Evolutionary conservation across 2,329 filamentous ascomycete species (phyloP), one percentile per base, ranked within the genome.

Genomic region (Colletotrichum cuscutae): DNA sequence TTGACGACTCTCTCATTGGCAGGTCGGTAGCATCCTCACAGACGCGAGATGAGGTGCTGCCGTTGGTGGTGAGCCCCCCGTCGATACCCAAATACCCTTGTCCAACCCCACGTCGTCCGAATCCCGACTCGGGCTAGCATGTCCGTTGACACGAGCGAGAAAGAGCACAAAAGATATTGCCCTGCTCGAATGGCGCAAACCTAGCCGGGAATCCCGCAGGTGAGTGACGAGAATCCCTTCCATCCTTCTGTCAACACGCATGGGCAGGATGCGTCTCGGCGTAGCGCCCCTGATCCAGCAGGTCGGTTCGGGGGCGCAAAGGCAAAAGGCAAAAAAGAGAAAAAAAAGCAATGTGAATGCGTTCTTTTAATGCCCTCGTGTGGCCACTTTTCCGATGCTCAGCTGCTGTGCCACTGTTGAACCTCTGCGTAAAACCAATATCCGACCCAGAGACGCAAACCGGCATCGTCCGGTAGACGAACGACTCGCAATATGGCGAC

Each of bases 31-130:
- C 37, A 37, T 24, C 24, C 42, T 60, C 42, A 54, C 42, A 24
- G 42, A 46, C 30, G 61, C 68, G 68, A 70, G 62, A 70, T 70
- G 62, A 66, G 62, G 54, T 58, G 19, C 5, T 26, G 46, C 42
- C 53, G 68, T 49, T 65, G 52, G 66, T 65, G 66, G 66, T 60
- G 35, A 57, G 58, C 35, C 35, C 49, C 66, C 65, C 24, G 58
- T 56, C 49, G 12, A 1, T n/a, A 64, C 24, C 49, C 49, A 49
- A 7, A 1, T 24, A 64, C 24, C 49, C 49, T 46, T 54, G 61
- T 54, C 4, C 5, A 9, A 30, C 30, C 11, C 60, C n/a, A 19
- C 30, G 15, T 26, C 12, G 46, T 60, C 65, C 32, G 42, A 26
- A 49, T 60, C 46, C 49, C 26, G 13, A 64, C 19, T 68, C 13